These are phyloP conservation scores for Chlamydomonas sp. DNA, from an alignment of 139 green algal genomes.

Conservation along the genomic window DNA sequence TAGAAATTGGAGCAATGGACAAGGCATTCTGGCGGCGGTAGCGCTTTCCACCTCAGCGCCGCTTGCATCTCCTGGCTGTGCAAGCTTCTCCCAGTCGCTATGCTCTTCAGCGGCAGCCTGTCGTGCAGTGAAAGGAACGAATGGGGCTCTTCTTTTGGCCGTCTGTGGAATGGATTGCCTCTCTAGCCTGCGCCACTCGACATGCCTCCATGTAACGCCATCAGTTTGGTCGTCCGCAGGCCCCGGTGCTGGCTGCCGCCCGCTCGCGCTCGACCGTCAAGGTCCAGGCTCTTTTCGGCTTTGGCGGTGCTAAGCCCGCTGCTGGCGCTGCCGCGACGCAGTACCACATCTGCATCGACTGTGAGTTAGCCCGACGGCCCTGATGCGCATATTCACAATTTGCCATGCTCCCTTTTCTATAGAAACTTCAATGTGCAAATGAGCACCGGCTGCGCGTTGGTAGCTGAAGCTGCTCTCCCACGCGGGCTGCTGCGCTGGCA, in stretches of 20 bases:
- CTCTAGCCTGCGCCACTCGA: background rate
- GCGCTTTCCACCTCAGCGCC: too few species aligned
- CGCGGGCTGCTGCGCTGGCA: too few species aligned
- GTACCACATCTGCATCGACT: constrained; percentile 48
- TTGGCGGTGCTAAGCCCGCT: constrained; percentile 30
- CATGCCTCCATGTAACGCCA: background rate
- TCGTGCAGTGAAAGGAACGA: too few species aligned
- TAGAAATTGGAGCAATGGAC: background rate
- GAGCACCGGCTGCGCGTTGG: too few species aligned
- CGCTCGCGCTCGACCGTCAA: constrained; percentile 23
- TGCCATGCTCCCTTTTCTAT: background rate
- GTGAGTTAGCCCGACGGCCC: constrained; percentile 3
- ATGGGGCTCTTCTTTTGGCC: background rate
- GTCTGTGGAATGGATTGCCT: background rate
- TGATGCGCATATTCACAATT: background rate
- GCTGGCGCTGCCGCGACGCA: constrained; percentile 17
- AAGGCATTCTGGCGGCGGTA: background rate
- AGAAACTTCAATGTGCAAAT: too few species aligned
- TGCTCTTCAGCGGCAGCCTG: too few species aligned
- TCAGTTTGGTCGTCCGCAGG: background rate
- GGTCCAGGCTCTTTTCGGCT: constrained; percentile 46
- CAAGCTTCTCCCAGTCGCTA: too few species aligned
- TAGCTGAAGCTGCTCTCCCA: too few species aligned
- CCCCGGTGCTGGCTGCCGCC: constrained; percentile 1
- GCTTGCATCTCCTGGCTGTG: too few species aligned